Conservation (phyloP, 2,329 filamentous ascomycete species). For the Aspergillus sclerotialis region DNA sequence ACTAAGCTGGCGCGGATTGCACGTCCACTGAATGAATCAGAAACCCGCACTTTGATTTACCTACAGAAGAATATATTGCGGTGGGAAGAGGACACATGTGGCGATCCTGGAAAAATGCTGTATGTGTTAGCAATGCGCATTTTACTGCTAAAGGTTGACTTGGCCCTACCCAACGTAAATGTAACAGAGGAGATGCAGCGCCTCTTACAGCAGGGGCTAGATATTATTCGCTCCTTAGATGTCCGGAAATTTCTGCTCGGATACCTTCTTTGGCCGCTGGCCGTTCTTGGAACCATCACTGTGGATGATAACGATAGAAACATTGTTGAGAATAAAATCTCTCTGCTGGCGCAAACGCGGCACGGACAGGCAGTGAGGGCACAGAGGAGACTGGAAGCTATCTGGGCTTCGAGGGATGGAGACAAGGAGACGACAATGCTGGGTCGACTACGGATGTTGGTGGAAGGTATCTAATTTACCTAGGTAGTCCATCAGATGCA, state of each 20-base stretch:
- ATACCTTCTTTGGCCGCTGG: constrained; percentile 7
- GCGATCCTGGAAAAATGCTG: not conserved
- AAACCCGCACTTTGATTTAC: not conserved
- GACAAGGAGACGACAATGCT: not conserved
- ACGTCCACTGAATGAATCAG: not conserved
- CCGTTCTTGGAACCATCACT: constrained; percentile 4
- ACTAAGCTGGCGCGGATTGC: constrained; percentile 7
- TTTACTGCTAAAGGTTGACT: constrained; percentile 5
- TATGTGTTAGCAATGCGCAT: constrained; percentile 3
- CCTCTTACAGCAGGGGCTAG: not conserved
- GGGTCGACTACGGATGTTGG: not conserved
- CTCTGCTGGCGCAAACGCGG: not conserved
- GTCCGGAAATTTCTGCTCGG: constrained; percentile 1
- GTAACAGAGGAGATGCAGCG: not conserved
- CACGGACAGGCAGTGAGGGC: not conserved
- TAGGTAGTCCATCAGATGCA: too few relatives aligned
- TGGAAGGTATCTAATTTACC: not conserved
- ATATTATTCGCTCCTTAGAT: constrained; percentile 1
- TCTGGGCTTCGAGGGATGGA: not conserved
- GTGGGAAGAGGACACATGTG: not conserved
- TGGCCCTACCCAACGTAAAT: not conserved
- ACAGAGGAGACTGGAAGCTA: not conserved
- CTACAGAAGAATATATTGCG: not conserved
- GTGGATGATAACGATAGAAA: not conserved
- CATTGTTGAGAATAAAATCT: not conserved